Percentiles rank a stretch among this genome's conserved stretches.
Evolutionary conservation across 2,329 filamentous ascomycete genomes (phyloP).

Genomic region (Aspergillus sp.): DNA sequence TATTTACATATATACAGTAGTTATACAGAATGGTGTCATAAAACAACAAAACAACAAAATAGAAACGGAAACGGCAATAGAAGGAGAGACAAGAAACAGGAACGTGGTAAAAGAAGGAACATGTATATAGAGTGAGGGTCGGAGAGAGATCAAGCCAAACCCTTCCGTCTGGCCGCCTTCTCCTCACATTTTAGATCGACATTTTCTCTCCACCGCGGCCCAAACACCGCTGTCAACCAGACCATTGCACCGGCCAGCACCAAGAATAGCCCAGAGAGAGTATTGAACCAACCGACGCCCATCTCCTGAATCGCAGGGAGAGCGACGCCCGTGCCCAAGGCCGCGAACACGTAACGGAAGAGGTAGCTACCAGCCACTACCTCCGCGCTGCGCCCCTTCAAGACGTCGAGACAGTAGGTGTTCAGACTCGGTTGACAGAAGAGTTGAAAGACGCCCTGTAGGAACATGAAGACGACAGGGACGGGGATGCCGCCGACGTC

Average conservation of each 20-base stretch:
- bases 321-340: conserved; percentile 67
- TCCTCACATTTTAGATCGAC: conserved; percentile 51
- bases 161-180: conserved; percentile 24
- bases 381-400: conserved; percentile 60
- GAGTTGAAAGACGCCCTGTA: conserved; percentile 71
- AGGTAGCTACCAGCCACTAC: conserved; percentile 81
- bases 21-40: background rate
- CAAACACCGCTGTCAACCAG: conserved; percentile 52
- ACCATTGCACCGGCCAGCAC: conserved; percentile 47
- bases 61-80: background rate
- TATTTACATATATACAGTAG: background rate
- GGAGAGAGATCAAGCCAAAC: background rate
- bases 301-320: conserved; percentile 72
- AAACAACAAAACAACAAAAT: too few species aligned
- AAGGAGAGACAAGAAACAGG: background rate
- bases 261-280: conserved; percentile 63
- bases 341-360: conserved; percentile 72
- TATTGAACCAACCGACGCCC: conserved; percentile 79
- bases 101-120: background rate
- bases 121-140: background rate
- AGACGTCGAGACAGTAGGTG: conserved; percentile 77
- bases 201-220: conserved; percentile 52
- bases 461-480: conserved; percentile 71
- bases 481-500: conserved; percentile 54
- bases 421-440: conserved; percentile 76